A percentile compares a stretch with the other conserved stretches of the same genome.
These are phyloP conservation scores for Umbelopsis sp. DNA, from an alignment of 371 early-diverging fungal species.

Conservation along the genomic window DNA sequence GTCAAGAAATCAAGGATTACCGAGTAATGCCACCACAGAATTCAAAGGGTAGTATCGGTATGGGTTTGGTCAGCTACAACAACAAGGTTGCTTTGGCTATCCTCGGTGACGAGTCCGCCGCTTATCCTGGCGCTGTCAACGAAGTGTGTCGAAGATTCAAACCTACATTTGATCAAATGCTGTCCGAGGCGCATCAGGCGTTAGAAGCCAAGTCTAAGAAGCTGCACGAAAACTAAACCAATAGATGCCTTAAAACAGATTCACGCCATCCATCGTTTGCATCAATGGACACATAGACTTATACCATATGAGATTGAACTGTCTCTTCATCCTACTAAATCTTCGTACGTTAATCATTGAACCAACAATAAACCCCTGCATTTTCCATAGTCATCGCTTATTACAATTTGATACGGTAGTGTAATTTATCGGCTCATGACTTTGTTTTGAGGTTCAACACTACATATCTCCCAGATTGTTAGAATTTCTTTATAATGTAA, in stretches of 20 bases:
- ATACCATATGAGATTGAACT: neutral
- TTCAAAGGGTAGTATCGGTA: constrained; percentile 39
- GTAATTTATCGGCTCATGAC: too few species aligned
- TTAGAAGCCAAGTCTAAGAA: constrained; percentile 3
- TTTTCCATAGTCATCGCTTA: too few species aligned
- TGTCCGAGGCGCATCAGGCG: constrained; percentile 30
- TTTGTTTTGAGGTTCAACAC: too few species aligned
- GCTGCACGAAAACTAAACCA: constrained; percentile 5
- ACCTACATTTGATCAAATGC: constrained; percentile 32
- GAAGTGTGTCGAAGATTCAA: constrained; percentile 31
- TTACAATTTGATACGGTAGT: too few species aligned
- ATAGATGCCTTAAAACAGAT: neutral
- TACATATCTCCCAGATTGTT: too few species aligned
- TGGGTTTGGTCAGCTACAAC: constrained; percentile 40
- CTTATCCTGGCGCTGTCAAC: constrained; percentile 32
- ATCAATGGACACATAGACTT: neutral
- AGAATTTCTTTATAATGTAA: too few species aligned
- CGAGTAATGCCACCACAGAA: constrained; percentile 36
- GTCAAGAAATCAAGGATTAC: constrained; percentile 31
- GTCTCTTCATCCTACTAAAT: neutral
- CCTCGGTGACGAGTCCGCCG: constrained; percentile 30
- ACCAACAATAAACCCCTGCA: too few species aligned
- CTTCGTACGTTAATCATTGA: too few species aligned
- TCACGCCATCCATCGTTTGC: neutral
- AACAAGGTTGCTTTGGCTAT: constrained; percentile 37